Base-by-base conservation (phyloP, 1,284 basidiomycete genomes). In the Apiotrichum gracile region DNA sequence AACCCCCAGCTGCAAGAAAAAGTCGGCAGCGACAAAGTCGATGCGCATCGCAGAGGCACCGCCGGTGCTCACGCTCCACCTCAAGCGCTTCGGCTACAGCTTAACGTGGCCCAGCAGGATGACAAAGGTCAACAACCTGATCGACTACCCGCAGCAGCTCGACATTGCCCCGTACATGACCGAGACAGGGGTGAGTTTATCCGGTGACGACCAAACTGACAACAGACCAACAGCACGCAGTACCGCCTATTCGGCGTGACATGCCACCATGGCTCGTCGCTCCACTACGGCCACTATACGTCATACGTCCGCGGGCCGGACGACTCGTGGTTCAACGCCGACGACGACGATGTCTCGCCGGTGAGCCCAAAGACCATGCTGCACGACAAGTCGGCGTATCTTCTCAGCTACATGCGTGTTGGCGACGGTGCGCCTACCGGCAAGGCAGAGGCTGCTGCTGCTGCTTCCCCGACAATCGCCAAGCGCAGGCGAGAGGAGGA, bases 261-360 rank as follows among this genome's bases (percentile, higher is more conserved):
- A 51, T 91, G 86, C 60, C 96, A 99, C 72, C 88, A 87, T 22
- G 96, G 96, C 47, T 81, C 84, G 43, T 90, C 92, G 3, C 90
- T 92, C 14, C 90, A 96, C 68, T 94, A 89, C 3, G 96, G 96
- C 0, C 96, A 99, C 73, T 99, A 98, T 75, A 92, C 86, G 60
- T 86, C 94, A 7, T 86, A 85, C 64, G 85, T 97, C 64, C 88
- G 85, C 67, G 81, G 82, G 42, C 81, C 80, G 21, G 78, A 82
- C 33, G 86, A 85, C 4, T 77, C 76, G 51, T 97, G 93, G 92
- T 87, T 82, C 73, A 84, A 91, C 74, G 93, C 93, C 85, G 96
- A 98, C 76, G 96, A 99, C 75, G 90, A 92, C 37, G 78, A 79
- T 38, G 86, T 92, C 35, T 79, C 31, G 66, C 75, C 47, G 54